These are phyloP conservation scores for Nothomitra cinnamomea DNA, from an alignment of 2,329 filamentous ascomycete species.

Conservation along the genomic window DNA sequence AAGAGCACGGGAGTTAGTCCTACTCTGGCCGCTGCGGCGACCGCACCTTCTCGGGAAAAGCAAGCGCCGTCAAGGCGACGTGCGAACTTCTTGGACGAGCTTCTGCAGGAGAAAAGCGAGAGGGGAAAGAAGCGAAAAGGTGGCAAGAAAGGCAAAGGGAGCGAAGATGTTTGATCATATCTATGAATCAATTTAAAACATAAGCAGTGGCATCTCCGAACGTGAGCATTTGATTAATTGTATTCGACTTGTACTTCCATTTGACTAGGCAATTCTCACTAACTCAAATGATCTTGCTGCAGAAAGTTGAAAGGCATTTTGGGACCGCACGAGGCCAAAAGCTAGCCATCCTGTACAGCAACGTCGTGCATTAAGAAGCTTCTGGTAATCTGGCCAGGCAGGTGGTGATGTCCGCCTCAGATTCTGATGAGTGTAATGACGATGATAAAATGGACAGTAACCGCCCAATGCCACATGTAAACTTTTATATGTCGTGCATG, in stretches of 20 bases:
- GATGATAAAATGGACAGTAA: neutral
- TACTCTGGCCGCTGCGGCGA: too few species aligned
- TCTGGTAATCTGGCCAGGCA: neutral
- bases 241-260: neutral
- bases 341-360: too few species aligned
- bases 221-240: neutral
- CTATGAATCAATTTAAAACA: neutral
- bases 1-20: slow-evolving; percentile 1
- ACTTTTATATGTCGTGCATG: slow-evolving; percentile 1
- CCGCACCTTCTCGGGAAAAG: neutral
- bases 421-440: neutral
- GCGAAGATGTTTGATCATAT: neutral
- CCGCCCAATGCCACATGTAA: slow-evolving; percentile 1
- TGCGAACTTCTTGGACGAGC: slow-evolving; percentile 36
- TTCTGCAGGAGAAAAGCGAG: slow-evolving; percentile 24
- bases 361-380: neutral
- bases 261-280: neutral
- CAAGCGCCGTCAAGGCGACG: slow-evolving; percentile 16
- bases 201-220: neutral
- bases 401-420: neutral
- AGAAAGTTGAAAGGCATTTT: neutral
- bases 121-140: slow-evolving; percentile 28
- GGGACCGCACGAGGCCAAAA: too few species aligned
- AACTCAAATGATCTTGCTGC: neutral
- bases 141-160: slow-evolving; percentile 7